phyloP scores from a whole-genome alignment of 1,284 basidiomycete species.

The Pulchroboletus neoregius region DNA sequence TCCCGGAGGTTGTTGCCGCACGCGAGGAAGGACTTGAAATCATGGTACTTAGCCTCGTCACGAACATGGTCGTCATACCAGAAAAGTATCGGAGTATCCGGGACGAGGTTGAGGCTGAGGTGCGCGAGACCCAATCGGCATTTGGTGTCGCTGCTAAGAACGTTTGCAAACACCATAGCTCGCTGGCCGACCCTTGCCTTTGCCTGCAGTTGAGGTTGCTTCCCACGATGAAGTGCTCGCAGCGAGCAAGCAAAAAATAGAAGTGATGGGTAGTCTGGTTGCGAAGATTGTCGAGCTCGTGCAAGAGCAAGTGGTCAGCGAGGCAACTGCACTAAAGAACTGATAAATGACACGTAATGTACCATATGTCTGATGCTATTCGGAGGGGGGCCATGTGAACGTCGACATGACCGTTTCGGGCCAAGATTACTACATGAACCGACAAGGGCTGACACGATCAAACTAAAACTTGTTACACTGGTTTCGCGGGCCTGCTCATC shows the following conservation, averaged over 20 bases:
- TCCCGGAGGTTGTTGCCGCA: conserved; percentile 85
- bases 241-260: conserved; percentile 64
- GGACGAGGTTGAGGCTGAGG: conserved; percentile 72
- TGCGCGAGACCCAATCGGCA: conserved; percentile 31
- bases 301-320: conserved; percentile 16
- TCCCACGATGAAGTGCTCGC: conserved; percentile 82
- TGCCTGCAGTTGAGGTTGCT: conserved; percentile 48
- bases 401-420: too few species aligned
- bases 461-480: not conserved
- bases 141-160: conserved; percentile 6
- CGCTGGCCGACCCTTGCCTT: conserved; percentile 48
- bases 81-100: conserved; percentile 65
- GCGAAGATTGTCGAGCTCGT: conserved; percentile 53
- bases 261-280: conserved; percentile 66
- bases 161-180: conserved; percentile 43
- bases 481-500: conserved; percentile 8
- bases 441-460: conserved; percentile 6
- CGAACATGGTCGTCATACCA: conserved; percentile 78
- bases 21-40: conserved; percentile 71
- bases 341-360: conserved; percentile 9
- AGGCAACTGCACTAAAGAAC: conserved; percentile 4
- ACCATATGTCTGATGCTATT: not conserved
- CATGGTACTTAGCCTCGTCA: conserved; percentile 75
- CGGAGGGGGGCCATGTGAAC: too few species aligned
- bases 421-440: too few species aligned